These are phyloP conservation scores for Populus tremula DNA, from an alignment of 345 rosid species.

Conservation along the genomic window DNA sequence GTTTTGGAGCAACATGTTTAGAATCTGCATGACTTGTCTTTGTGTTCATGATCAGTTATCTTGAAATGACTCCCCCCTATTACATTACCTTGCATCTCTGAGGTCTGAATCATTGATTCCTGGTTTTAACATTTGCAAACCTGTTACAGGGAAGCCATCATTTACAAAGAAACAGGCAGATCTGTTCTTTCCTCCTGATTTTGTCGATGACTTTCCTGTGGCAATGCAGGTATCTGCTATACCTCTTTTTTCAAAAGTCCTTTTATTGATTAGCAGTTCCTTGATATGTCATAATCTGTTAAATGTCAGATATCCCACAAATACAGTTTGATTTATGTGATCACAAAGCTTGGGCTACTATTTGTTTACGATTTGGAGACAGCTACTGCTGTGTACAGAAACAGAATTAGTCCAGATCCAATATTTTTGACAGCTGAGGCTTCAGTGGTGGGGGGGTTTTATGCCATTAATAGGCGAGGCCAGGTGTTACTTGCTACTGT, in stretches of 20 bases:
- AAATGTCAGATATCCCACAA: conserved; percentile 86
- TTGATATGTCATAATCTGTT: background rate
- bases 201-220: conserved; percentile 97
- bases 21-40: background rate
- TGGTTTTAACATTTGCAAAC: background rate
- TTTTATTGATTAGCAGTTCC: background rate
- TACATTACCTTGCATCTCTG: background rate
- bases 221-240: conserved; percentile 81
- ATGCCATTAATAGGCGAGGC: conserved; percentile 80
- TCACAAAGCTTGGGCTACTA: conserved; percentile 94
- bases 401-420: conserved; percentile 97
- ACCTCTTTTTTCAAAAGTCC: background rate
- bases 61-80: background rate
- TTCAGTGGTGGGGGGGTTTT: conserved; percentile 83
- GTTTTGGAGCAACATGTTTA: background rate
- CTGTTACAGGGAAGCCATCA: conserved; percentile 74
- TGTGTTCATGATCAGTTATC: background rate
- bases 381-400: conserved; percentile 94
- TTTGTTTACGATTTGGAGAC: conserved; percentile 99
- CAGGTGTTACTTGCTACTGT: conserved; percentile 64
- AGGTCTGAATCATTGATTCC: background rate
- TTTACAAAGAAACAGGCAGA: conserved; percentile 96
- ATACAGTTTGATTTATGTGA: conserved; percentile 81
- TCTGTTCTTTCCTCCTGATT: conserved; percentile 98
- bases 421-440: conserved; percentile 98